phyloP scores from a whole-genome alignment of 257 asterid species.

The Henckelia pumila region DNA sequence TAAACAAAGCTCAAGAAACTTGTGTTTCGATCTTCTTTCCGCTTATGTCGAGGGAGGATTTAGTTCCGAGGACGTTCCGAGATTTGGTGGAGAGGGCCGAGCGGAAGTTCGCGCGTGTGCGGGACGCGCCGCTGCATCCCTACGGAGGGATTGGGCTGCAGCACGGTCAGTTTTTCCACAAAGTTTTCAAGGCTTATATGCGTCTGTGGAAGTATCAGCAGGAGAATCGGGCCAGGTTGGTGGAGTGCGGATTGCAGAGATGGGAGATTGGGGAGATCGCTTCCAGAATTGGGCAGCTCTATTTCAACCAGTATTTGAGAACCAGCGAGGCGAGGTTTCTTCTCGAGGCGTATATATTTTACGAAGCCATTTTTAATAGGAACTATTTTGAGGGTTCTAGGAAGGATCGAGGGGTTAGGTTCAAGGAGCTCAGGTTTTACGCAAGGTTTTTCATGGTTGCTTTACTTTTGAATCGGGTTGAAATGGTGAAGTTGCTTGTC shows the following conservation, averaged over 20 bases:
- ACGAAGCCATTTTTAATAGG: constrained; percentile 84
- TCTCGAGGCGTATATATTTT: constrained; percentile 81
- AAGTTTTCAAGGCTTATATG: constrained; percentile 85
- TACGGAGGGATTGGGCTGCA: constrained; percentile 59
- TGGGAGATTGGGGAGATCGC: constrained; percentile 99
- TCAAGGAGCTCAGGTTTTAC: constrained; percentile 90
- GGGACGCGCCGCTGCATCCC: constrained; percentile 87
- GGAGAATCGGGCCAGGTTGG: constrained; percentile 67
- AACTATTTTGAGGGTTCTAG: constrained; percentile 77
- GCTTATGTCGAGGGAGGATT: constrained; percentile 56
- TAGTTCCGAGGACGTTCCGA: constrained; percentile 54
- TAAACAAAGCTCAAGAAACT: constrained; percentile 18
- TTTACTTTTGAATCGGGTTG: constrained; percentile 63
- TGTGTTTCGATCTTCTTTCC: constrained; percentile 18
- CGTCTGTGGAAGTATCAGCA: constrained; percentile 90
- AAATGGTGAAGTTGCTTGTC: constrained; percentile 71
- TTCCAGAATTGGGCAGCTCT: constrained; percentile 93
- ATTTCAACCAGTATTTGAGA: constrained; percentile 84
- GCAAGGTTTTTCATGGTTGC: constrained; percentile 93
- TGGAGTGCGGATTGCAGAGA: constrained; percentile 75
- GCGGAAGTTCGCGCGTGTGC: constrained; percentile 83
- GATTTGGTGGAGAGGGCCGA: constrained; percentile 76
- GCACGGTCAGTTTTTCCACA: constrained; percentile 62
- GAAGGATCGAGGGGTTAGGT: constrained; percentile 76
- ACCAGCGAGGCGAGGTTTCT: constrained; percentile 90